These are phyloP conservation scores for Mycena haematopus DNA, from an alignment of 768 basidiomycete species.

Conservation along the genomic window DNA sequence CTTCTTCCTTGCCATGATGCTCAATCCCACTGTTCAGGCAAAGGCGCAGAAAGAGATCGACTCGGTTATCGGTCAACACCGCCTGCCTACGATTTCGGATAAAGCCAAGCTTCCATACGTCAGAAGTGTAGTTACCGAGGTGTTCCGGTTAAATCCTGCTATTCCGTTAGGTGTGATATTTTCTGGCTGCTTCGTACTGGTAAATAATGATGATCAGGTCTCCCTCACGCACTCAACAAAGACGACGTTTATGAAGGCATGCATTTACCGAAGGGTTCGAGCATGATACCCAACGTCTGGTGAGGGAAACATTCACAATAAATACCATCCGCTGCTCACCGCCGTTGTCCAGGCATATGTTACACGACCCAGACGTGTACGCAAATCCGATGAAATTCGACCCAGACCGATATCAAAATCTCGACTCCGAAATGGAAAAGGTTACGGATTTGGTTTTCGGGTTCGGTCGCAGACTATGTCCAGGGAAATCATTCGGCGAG, in stretches of 20 bases:
- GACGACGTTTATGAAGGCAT: slow-evolving; percentile 24
- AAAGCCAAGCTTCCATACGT: slow-evolving; percentile 18
- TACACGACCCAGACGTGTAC: slow-evolving; percentile 28
- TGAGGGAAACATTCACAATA: background rate
- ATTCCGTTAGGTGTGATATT: background rate
- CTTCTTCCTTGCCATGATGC: too few relatives aligned
- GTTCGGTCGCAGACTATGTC: slow-evolving; percentile 28
- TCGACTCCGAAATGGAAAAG: slow-evolving; percentile 22
- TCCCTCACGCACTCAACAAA: background rate
- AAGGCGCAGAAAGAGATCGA: slow-evolving; percentile 22
- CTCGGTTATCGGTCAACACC: slow-evolving; percentile 18
- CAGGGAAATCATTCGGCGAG: slow-evolving; percentile 20
- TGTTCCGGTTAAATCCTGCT: too few relatives aligned
- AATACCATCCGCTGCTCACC: background rate
- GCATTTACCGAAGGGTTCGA: slow-evolving; percentile 18
- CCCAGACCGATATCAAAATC: slow-evolving; percentile 35
- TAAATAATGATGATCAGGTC: background rate
- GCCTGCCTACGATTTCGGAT: slow-evolving; percentile 20
- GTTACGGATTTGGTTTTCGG: slow-evolving; percentile 24
- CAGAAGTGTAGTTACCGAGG: slow-evolving; percentile 12
- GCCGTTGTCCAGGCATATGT: slow-evolving; percentile 13
- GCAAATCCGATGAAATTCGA: slow-evolving; percentile 36
- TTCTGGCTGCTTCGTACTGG: slow-evolving; percentile 24
- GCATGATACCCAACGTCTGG: slow-evolving; percentile 19
- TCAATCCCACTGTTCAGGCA: slow-evolving; percentile 5